These are phyloP conservation scores for Claviceps sp. DNA, from an alignment of 2,329 filamentous ascomycete species.

Conservation along the genomic window DNA sequence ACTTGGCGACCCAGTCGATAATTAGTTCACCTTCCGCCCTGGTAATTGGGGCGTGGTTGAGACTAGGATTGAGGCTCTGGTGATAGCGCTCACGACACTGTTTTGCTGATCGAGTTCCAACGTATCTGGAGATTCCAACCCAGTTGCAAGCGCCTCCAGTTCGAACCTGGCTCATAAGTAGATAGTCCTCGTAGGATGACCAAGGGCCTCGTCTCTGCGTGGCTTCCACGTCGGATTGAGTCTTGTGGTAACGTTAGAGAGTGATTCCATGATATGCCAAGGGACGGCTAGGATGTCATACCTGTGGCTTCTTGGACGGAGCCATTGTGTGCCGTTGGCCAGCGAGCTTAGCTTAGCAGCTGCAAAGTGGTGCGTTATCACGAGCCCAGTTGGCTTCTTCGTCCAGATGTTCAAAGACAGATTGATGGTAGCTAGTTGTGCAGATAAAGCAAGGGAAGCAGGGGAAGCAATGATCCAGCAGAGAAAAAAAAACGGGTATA, in stretches of 20 bases:
- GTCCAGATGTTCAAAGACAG: neutral
- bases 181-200: slow-evolving; percentile 63
- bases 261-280: neutral
- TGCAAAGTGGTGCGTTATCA: neutral
- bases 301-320: neutral
- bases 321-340: neutral
- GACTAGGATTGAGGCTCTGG: slow-evolving; percentile 71
- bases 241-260: neutral
- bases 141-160: slow-evolving; percentile 71
- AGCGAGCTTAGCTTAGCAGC: neutral
- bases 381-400: neutral
- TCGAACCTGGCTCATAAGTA: slow-evolving; percentile 56
- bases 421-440: neutral
- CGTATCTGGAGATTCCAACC: slow-evolving; percentile 69
- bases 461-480: neutral
- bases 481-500: neutral
- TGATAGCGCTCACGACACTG: slow-evolving; percentile 92
- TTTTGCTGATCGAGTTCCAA: slow-evolving; percentile 73
- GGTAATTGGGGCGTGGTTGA: slow-evolving; percentile 63
- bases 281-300: neutral
- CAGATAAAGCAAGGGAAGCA: neutral
- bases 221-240: neutral
- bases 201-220: slow-evolving; percentile 55
- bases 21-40: slow-evolving; percentile 59
- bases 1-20: slow-evolving; percentile 59